Conservation (phyloP, 179 eudicot species). For the Sideroxylon spinosum region DNA sequence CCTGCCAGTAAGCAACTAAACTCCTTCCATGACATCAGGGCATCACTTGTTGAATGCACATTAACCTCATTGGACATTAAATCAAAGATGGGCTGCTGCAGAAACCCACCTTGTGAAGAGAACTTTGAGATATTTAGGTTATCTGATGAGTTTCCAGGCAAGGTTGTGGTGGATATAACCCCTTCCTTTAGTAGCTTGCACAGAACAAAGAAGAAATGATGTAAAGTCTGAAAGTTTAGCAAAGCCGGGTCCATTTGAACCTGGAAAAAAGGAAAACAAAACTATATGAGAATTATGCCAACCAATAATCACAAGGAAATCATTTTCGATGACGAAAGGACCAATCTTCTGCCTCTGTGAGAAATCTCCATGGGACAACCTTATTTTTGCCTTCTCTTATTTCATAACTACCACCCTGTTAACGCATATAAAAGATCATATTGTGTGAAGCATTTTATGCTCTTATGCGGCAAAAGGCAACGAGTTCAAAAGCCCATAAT, state of each 20-base stretch:
- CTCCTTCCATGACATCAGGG: slow-evolving; percentile 52
- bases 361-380: background rate
- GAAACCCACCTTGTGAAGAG: slow-evolving; percentile 85
- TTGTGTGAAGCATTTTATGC: background rate
- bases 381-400: no score
- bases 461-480: slow-evolving; percentile 2
- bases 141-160: slow-evolving; percentile 37
- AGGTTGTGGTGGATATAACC: slow-evolving; percentile 25
- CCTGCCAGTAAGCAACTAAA: slow-evolving; percentile 61
- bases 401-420: background rate
- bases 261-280: slow-evolving; percentile 38
- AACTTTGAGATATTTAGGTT: slow-evolving; percentile 40
- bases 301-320: background rate
- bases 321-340: background rate
- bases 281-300: slow-evolving; percentile 16
- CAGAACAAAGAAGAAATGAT: slow-evolving; percentile 92
- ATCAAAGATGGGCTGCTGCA: slow-evolving; percentile 51
- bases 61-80: slow-evolving; percentile 29
- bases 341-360: background rate
- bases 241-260: slow-evolving; percentile 71
- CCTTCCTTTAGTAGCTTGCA: slow-evolving; percentile 86
- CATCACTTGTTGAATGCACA: slow-evolving; percentile 33
- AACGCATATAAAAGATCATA: slow-evolving; percentile 1
- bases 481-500: background rate
- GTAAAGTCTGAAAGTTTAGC: slow-evolving; percentile 62